Evolutionary conservation across 495 filamentous ascomycete species (phyloP).

Genomic region (Choiromyces venosus): DNA sequence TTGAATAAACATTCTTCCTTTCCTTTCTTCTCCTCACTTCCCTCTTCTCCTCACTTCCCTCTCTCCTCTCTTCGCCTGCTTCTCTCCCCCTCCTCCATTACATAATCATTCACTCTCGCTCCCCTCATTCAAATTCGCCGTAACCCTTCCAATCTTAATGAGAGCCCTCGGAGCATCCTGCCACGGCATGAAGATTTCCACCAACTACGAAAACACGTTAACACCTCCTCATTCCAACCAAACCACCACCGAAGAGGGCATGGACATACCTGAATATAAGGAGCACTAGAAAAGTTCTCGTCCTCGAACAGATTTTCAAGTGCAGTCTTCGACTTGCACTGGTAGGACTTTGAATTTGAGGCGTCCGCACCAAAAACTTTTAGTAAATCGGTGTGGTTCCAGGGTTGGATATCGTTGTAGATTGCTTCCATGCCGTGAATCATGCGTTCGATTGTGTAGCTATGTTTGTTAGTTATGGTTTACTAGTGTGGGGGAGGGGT

Average conservation of each 20-base stretch:
- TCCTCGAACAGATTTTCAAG: conserved; percentile 63
- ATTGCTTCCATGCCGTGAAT: conserved; percentile 69
- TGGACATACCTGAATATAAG: conserved; percentile 43
- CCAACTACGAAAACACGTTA: conserved; percentile 55
- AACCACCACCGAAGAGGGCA: not conserved
- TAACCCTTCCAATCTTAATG: conserved; percentile 58
- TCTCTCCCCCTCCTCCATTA: not conserved
- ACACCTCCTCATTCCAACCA: conserved; percentile 13
- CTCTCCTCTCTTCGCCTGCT: not conserved
- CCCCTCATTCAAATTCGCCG: conserved; percentile 46
- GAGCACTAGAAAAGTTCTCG: conserved; percentile 54
- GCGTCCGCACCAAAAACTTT: conserved; percentile 60
- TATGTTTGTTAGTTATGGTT: conserved; percentile 13
- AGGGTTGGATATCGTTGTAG: conserved; percentile 75
- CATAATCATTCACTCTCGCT: not conserved
- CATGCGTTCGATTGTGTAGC: conserved; percentile 62
- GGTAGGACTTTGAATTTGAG: conserved; percentile 57
- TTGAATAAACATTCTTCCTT: not conserved
- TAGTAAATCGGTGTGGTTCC: conserved; percentile 66
- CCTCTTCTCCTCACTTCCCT: not conserved
- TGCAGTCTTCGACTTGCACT: conserved; percentile 65
- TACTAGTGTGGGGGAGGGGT: not conserved
- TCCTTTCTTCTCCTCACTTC: not conserved
- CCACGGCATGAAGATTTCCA: conserved; percentile 80
- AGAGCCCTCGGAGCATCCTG: conserved; percentile 71